A percentile compares a stretch with the other conserved stretches of the same genome.
These are phyloP conservation scores for Colletotrichum sp. DNA, from an alignment of 2,329 filamentous ascomycete species.

Conservation along the genomic window DNA sequence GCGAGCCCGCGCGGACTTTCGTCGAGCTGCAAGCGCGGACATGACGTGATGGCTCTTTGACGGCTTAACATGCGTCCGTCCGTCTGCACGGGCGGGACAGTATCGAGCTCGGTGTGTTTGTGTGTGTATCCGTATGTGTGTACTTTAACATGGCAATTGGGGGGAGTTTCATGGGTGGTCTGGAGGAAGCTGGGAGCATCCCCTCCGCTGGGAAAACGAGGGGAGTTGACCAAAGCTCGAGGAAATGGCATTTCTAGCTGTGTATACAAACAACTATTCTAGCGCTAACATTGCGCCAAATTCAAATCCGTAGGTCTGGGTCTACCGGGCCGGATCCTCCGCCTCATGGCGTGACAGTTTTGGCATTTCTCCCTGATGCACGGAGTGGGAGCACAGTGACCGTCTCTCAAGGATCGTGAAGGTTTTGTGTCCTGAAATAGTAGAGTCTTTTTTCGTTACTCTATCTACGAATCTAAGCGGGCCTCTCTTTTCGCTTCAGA, in stretches of 20 bases:
- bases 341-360: background rate
- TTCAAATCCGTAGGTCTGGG: background rate
- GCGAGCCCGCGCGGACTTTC: background rate
- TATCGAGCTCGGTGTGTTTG: background rate
- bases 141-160: constrained; percentile 15
- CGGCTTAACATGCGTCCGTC: background rate
- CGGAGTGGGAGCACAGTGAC: background rate
- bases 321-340: background rate
- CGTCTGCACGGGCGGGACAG: background rate
- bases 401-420: background rate
- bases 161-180: constrained; percentile 8
- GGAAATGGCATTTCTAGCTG: background rate
- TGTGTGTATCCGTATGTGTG: background rate
- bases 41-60: background rate
- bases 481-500: background rate
- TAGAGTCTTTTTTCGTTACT: background rate
- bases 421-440: background rate
- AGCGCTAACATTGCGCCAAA: background rate
- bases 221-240: background rate
- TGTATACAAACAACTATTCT: background rate
- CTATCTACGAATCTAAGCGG: background rate
- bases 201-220: background rate
- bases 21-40: background rate
- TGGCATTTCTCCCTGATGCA: background rate
- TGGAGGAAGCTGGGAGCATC: background rate